Conservation (phyloP, 2,329 filamentous ascomycete species). For the Colletotrichum eremochloae region DNA sequence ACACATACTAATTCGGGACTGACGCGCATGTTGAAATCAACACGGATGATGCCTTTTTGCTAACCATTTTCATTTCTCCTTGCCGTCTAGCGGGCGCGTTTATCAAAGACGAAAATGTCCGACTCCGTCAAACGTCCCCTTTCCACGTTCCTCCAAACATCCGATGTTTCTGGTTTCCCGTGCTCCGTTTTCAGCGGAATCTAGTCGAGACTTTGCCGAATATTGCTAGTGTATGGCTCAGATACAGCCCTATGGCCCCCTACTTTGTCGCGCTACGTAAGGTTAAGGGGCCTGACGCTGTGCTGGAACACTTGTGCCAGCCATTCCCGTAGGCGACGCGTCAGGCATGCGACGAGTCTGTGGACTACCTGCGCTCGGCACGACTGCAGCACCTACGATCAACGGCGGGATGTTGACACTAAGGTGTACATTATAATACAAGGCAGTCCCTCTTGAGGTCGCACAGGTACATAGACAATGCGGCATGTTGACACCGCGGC, state of each 20-base stretch:
- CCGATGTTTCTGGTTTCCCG: background rate
- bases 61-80: background rate
- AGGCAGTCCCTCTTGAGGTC: too few relatives aligned
- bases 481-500: background rate
- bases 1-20: background rate
- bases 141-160: background rate
- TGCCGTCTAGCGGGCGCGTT: conserved; percentile 1
- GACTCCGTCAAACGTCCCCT: background rate
- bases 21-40: background rate
- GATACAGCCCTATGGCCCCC: background rate
- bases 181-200: background rate
- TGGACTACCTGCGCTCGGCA: too few relatives aligned
- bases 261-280: background rate
- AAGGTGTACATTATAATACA: too few relatives aligned
- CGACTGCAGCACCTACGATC: background rate
- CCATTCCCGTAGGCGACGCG: background rate
- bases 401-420: background rate
- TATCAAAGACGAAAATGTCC: background rate
- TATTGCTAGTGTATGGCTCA: background rate
- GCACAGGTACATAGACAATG: too few relatives aligned
- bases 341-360: background rate
- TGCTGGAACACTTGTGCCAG: background rate
- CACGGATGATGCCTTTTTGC: background rate
- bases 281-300: background rate
- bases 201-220: background rate